Evolutionary conservation across 2,329 filamentous ascomycete species (phyloP), one percentile per base, ranked within the genome.

Genomic region (Pseudonectria foliicola): DNA sequence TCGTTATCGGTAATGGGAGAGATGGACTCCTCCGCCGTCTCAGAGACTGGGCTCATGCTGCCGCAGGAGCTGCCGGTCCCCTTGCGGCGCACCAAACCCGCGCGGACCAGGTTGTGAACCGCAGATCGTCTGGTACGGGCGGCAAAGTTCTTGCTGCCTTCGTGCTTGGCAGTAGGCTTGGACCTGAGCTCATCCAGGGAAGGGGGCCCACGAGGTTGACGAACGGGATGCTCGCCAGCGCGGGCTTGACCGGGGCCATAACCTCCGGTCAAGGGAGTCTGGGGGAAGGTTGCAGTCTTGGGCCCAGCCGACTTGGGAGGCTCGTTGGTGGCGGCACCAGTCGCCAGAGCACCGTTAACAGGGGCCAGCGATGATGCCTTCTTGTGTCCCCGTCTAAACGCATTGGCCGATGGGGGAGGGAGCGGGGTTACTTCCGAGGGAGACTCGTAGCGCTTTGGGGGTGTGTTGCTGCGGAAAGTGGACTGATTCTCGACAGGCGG

Each of bases 111-210:
- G 57, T 88, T 95, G 67, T 89, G 81, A 29, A 98, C 80, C 16
- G 92, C 92, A 51, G 85, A 88, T 45, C 90, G 87, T 40, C 92
- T 87, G 54, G 93, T 89, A 42, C 92, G 88, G 37, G 88, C 80
- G 10, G 85, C 84, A 64, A 98, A 98, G 68, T 98, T 98, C 77
- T 95, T 82, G 78, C 90, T 95, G 15, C 90, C 92, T 60, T 96
- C 90, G 45, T 90, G 78, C 66, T 88, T 95, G 48, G 86, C 81
- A 7, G 90, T 96, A 2, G 92, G 92, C 64, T 89, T 92, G 13
- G 82, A 75, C 54, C 82, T 77, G 40, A 98, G 78, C 65, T 98
- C 92, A 48, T 98, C 92, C 33, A 96, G 73, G 11, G 85, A 80
- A 11, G 92, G 92, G 15, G 92, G 92, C 5, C 89, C 89, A 45